These are phyloP conservation scores for Beauveria sp. DNA, from an alignment of 2,329 filamentous ascomycete genomes.

Conservation along the genomic window DNA sequence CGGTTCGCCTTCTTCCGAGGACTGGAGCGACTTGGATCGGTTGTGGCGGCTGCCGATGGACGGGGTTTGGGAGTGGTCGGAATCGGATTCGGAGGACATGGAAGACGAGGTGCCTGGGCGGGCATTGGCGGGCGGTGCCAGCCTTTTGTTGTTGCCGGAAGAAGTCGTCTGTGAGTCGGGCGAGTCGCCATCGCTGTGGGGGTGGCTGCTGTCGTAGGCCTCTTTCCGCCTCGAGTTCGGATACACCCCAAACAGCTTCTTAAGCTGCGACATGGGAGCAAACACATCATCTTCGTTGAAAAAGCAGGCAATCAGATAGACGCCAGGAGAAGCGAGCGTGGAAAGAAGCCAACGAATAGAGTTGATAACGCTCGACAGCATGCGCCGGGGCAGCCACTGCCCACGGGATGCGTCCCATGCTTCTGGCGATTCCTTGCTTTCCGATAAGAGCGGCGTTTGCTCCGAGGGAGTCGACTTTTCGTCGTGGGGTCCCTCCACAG, in stretches of 20 bases:
- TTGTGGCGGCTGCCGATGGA: conserved; percentile 39
- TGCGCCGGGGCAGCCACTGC: conserved; percentile 51
- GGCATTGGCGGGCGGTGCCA: conserved; percentile 20
- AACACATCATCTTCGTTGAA: conserved; percentile 75
- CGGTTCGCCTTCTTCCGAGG: conserved; percentile 55
- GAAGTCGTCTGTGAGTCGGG: conserved; percentile 17
- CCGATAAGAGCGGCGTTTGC: conserved; percentile 53
- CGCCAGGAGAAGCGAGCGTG: conserved; percentile 69
- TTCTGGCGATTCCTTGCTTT: conserved; percentile 31
- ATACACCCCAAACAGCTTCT: conserved; percentile 49
- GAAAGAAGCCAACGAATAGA: conserved; percentile 73
- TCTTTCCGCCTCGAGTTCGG: conserved; percentile 16
- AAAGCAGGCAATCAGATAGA: conserved; percentile 76
- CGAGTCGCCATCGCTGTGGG: conserved; percentile 21
- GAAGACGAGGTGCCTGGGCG: conserved; percentile 46
- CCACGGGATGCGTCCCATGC: conserved; percentile 39
- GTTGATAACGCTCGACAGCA: conserved; percentile 65
- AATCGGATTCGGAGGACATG: conserved; percentile 64
- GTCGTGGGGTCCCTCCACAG: conserved; percentile 30
- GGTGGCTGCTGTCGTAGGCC: conserved; percentile 36
- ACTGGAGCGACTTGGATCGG: conserved; percentile 54
- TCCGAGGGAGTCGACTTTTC: conserved; percentile 42
- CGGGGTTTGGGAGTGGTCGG: conserved; percentile 35
- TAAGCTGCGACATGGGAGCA: conserved; percentile 66
- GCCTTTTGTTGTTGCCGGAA: conserved; percentile 20